A percentile compares a stretch with the other conserved stretches of the same genome.
Conservation (phyloP, 495 filamentous ascomycete species). For the Thozetella sp. region DNA sequence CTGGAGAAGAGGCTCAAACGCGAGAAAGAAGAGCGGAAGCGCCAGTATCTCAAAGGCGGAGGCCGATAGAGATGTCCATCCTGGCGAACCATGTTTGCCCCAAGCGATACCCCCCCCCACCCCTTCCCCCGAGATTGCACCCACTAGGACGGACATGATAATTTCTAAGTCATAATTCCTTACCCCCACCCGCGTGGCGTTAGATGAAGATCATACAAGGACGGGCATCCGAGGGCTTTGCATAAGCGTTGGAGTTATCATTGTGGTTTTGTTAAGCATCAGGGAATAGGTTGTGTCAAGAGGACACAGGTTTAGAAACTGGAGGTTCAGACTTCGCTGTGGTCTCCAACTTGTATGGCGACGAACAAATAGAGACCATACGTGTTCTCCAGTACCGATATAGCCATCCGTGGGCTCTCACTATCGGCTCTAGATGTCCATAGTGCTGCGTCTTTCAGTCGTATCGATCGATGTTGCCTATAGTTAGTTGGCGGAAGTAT, state of each 20-base stretch:
- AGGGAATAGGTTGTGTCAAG: neutral
- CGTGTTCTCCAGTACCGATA: no score
- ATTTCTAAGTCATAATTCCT: neutral
- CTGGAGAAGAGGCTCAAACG: slow-evolving; percentile 42
- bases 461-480: no score
- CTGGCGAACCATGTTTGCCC: neutral
- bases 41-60: slow-evolving; percentile 16
- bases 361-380: no score
- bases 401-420: no score
- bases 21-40: slow-evolving; percentile 47
- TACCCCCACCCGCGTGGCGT: neutral
- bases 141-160: neutral
- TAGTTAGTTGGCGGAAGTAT: no score
- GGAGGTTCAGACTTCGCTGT: no score
- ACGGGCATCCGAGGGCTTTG: neutral
- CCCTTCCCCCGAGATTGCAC: no score
- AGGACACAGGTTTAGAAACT: neutral
- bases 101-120: slow-evolving; percentile 3
- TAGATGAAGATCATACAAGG: neutral
- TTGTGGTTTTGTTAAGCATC: neutral
- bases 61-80: slow-evolving; percentile 6
- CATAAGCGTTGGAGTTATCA: slow-evolving; percentile 1
- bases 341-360: no score
- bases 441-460: no score
- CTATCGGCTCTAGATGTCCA: no score